Base-by-base conservation (phyloP, 2,329 filamentous ascomycete species). In the Phyllosticta citribraziliensis region DNA sequence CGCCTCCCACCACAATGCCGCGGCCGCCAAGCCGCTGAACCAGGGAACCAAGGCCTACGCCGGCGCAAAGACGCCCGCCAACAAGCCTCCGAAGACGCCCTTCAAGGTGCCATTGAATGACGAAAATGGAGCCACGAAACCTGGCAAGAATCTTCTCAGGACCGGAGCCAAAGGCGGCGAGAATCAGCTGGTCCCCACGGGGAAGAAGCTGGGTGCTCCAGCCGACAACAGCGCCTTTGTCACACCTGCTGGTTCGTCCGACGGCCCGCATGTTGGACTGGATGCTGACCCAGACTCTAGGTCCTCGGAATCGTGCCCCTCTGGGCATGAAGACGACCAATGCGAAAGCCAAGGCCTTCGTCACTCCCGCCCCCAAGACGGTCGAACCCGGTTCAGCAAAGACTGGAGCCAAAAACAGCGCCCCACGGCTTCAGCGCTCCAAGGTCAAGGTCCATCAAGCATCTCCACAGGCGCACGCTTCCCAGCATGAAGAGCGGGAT, bases 271-370 rank as follows among this genome's bases (percentile, higher is more conserved):
- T 2, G 12, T 20, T 12, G 3, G 12, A 10, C 20, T 24, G 12
- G 19, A 47, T 20, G 17, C 51, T 60, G 52, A 51, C 17, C 20
- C 9, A 14, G 47, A 53, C 56, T 52, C 47, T 64, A 87, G 85
- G 81, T 61, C 82, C 86, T 57, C 84, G 85, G 63, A 86, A 80
- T 63, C 86, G 93, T 69, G 91, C 92, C 47, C 89, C 91, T 12
- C 78, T 99, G 55, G 93, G 93, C 35, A 88, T 90, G 80, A 99
- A 99, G 76, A 97, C 93, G 1, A 97, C 94, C 58, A 99, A 99
- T 74, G 91, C 89, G 59, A 97, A 96, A 78, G 83, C 87, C 63
- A 84, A 80, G 70, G 81, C 80, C 56, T 82, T 85, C 66, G 86
- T 88, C 65, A 86, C 85, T 3, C 83, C 83, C 6, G 86, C 83